Evolutionary conservation across 257 asterid genomes (phyloP).

Genomic region (Nicotiana benthamiana): DNA sequence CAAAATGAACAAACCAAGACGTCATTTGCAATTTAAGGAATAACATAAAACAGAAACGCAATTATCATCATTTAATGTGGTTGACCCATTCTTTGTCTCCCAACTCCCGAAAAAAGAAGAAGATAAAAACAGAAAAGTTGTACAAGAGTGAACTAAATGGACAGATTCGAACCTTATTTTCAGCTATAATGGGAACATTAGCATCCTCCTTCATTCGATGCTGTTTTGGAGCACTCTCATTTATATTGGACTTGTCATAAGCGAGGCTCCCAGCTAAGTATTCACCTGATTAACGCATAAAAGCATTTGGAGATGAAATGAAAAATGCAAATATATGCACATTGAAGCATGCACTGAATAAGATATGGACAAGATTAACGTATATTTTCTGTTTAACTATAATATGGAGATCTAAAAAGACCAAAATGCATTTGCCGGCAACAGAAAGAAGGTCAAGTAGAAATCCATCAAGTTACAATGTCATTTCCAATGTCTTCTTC

Average conservation of each 20-base stretch:
- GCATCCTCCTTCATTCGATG: constrained; percentile 31
- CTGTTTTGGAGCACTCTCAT: constrained; percentile 18
- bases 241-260: constrained; percentile 1
- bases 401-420: not conserved
- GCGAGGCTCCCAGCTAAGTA: constrained; percentile 18
- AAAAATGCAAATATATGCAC: not conserved
- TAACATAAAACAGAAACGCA: no score
- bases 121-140: no score
- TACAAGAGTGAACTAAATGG: not conserved
- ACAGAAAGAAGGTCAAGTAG: no score
- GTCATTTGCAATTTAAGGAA: no score
- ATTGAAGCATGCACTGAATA: not conserved
- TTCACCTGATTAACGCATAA: constrained; percentile 20
- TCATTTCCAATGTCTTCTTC: no score
- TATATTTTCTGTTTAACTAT: not conserved
- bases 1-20: no score
- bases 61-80: no score
- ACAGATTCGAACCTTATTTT: constrained; percentile 18
- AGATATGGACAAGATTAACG: not conserved
- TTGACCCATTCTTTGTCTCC: no score
- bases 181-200: constrained; percentile 21
- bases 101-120: no score
- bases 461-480: no score
- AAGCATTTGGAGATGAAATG: not conserved
- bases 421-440: no score